Base-by-base conservation (phyloP, 1,284 basidiomycete species). In the Pholiota adiposa region DNA sequence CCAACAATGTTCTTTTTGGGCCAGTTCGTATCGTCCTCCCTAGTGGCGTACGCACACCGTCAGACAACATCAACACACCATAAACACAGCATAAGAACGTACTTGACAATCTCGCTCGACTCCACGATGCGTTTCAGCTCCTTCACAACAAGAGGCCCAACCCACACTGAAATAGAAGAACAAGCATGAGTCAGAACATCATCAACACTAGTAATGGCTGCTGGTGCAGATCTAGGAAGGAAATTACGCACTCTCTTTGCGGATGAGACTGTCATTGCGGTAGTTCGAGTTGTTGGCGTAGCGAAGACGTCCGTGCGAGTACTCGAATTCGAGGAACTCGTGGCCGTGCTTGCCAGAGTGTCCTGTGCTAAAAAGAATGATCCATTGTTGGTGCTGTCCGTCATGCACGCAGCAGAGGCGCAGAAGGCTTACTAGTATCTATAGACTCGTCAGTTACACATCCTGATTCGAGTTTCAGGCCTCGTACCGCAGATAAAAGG, bases 261-360 rank as follows among this genome's bases (percentile, higher is more conserved):
- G 86, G 73, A 99, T 98, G 57, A 99, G 79, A 73, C 90, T 93
- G 78, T 99, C 97, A 70, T 98, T 98, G 50, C 97, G 83, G 79
- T 99, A 99, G 78, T 99, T 99, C 19, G 96, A 98, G 84, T 99
- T 99, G 84, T 99, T 98, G 63, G 97, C 97, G 74, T 99, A 99
- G 67, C 97, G 87, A 64, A 99, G 83, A 60, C 97, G 89, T 7
- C 97, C 97, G 76, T 97, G 92, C 11, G 93, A 92, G 79, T 98
- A 98, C 78, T 99, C 97, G 71, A 98, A 99, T 76, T 99, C 97
- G 51, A 99, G 84, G 73, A 99, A 99, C 75, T 97, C 96, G 78
- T 97, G 96, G 18, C 96, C 96, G 70, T 97, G 95, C 75, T 94
- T 94, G 61, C 96, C 96, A 68, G 93, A 94, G 76, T 97, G 96